Conservation (phyloP, 345 rosid genomes). For the Populus ilicifolia region DNA sequence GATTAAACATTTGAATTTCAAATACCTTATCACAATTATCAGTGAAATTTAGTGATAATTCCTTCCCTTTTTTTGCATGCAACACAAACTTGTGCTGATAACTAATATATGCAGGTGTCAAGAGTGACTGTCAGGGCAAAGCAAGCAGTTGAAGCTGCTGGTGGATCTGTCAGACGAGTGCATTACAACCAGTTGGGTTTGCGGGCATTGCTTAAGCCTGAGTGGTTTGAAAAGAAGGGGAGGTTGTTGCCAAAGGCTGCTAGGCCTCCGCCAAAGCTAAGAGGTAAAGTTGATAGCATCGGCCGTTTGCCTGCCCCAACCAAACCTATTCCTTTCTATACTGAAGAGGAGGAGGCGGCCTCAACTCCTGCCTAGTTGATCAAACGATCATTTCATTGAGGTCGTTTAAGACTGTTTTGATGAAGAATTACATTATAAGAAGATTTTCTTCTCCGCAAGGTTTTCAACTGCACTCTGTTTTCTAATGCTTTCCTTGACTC, state of each 20-base stretch:
- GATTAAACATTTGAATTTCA: background rate
- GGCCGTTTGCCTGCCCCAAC: slow-evolving; percentile 90
- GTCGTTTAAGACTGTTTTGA: background rate
- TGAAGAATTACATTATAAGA: background rate
- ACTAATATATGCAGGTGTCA: slow-evolving; percentile 50
- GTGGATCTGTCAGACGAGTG: slow-evolving; percentile 86
- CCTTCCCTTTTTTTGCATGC: background rate
- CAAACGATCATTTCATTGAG: background rate
- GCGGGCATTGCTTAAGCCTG: slow-evolving; percentile 79
- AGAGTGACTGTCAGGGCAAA: slow-evolving; percentile 90
- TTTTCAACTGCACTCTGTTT: background rate
- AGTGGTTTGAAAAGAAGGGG: slow-evolving; percentile 96
- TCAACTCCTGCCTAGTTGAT: slow-evolving; percentile 23
- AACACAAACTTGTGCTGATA: background rate
- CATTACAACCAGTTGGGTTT: slow-evolving; percentile 88
- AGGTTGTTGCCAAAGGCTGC: slow-evolving; percentile 85
- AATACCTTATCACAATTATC: background rate
- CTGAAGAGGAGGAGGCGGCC: slow-evolving; percentile 35
- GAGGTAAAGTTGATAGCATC: slow-evolving; percentile 84
- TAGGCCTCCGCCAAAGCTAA: slow-evolving; percentile 89
- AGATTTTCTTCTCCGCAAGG: background rate
- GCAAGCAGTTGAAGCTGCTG: slow-evolving; percentile 83
- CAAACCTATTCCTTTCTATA: slow-evolving; percentile 68
- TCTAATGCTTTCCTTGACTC: background rate
- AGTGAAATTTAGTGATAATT: background rate